Conservation (phyloP, 2,329 filamentous ascomycete species). For the Magnaporthiopsis poae region DNA sequence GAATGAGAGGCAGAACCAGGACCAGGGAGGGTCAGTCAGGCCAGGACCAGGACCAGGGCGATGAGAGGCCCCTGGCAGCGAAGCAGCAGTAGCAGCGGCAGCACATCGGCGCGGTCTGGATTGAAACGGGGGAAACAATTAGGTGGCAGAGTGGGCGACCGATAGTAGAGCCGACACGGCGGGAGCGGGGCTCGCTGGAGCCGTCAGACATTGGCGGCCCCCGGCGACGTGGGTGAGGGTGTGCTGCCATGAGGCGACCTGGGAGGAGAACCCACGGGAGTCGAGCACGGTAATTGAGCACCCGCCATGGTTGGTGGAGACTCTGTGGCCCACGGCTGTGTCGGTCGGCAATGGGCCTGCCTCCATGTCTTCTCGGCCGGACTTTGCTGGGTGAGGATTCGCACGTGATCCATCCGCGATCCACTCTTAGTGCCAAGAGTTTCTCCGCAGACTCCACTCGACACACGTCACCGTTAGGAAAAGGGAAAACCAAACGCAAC, state of each 20-base stretch:
- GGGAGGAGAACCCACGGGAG: background rate
- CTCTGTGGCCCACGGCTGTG: conserved; percentile 1
- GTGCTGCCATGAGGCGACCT: background rate
- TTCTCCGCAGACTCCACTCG: background rate
- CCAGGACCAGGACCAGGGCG: background rate
- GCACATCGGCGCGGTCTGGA: background rate
- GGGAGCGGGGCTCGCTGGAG: background rate
- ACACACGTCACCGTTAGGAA: background rate
- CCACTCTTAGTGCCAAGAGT: background rate
- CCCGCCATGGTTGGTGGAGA: background rate
- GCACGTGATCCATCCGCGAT: background rate
- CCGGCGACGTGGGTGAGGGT: background rate
- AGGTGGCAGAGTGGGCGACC: background rate
- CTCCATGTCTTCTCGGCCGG: background rate
- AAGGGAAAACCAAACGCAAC: too few species aligned
- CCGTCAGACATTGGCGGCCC: background rate
- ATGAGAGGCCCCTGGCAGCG: background rate
- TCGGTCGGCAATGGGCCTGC: conserved; percentile 4
- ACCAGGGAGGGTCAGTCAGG: background rate
- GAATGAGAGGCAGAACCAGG: background rate
- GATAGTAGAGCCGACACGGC: background rate
- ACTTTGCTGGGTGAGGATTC: too few species aligned
- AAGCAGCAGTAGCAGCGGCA: background rate
- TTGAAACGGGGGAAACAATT: too few species aligned
- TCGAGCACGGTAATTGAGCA: conserved; percentile 3